Percentiles rank a stretch among this genome's conserved stretches.
phyloP scores from a whole-genome alignment of 1,284 basidiomycete species.

The Prillingera fragicola region DNA sequence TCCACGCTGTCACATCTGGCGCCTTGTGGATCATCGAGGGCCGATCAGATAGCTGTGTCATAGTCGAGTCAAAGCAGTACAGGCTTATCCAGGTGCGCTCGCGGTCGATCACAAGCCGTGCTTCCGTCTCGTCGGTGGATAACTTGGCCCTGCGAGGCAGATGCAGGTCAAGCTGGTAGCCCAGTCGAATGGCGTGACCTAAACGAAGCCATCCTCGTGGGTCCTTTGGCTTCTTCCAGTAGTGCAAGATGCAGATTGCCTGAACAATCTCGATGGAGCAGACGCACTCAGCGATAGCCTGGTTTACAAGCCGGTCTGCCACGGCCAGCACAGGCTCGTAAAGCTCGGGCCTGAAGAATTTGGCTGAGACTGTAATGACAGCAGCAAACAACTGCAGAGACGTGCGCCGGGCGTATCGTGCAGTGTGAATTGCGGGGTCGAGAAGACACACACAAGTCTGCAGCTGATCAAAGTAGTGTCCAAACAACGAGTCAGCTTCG shows the following conservation, averaged over 20 bases:
- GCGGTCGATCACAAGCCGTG: slow-evolving; percentile 19
- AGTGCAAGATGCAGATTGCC: slow-evolving; percentile 22
- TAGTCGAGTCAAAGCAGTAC: slow-evolving; percentile 20
- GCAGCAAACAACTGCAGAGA: slow-evolving; percentile 18
- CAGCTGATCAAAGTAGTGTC: slow-evolving; percentile 22
- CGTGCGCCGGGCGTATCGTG: slow-evolving; percentile 11
- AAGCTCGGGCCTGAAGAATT: slow-evolving; percentile 22
- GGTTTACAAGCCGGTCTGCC: slow-evolving; percentile 14
- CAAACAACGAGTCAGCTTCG: slow-evolving; percentile 21
- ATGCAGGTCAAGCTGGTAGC: slow-evolving; percentile 27
- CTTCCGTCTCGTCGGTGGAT: slow-evolving; percentile 21
- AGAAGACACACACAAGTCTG: slow-evolving; percentile 24
- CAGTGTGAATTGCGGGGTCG: slow-evolving; percentile 18
- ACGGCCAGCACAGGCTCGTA: slow-evolving; percentile 12
- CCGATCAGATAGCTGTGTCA: slow-evolving; percentile 19
- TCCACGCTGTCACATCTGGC: slow-evolving; percentile 14
- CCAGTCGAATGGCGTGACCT: slow-evolving; percentile 31
- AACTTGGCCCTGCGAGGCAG: slow-evolving; percentile 16
- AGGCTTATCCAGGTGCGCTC: slow-evolving; percentile 26
- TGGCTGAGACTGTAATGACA: slow-evolving; percentile 17
- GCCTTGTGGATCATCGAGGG: slow-evolving; percentile 20
- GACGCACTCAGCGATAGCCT: slow-evolving; percentile 13
- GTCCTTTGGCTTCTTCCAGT: slow-evolving; percentile 21
- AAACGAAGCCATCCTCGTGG: slow-evolving; percentile 20
- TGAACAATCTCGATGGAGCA: slow-evolving; percentile 19